Evolutionary conservation across 805 yeast genomes (phyloP).

Genomic region (Sugiyamaella chiloensis): DNA sequence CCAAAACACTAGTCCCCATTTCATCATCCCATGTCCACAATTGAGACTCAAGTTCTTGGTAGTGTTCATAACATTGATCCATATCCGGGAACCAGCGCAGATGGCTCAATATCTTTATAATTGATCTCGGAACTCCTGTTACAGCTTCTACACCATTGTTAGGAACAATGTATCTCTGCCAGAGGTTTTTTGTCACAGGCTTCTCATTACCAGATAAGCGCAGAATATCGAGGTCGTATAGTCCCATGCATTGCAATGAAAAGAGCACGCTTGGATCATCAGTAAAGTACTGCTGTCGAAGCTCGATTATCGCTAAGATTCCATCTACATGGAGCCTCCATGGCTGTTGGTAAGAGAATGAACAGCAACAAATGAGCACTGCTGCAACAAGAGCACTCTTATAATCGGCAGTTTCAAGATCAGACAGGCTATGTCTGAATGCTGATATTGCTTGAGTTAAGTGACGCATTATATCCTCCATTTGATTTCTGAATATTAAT

Average conservation of each 20-base stretch:
- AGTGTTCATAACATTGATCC: background rate
- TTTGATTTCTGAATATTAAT: background rate
- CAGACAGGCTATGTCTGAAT: background rate
- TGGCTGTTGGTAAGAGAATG: constrained; percentile 7
- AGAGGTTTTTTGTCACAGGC: constrained; percentile 6
- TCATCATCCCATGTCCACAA: constrained; percentile 6
- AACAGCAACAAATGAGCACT: constrained; percentile 3
- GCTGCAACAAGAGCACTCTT: constrained; percentile 2
- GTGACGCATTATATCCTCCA: constrained; percentile 2
- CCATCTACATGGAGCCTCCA: constrained; percentile 10
- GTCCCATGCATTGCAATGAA: constrained; percentile 5
- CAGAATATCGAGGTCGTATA: constrained; percentile 4
- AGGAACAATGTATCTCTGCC: constrained; percentile 5
- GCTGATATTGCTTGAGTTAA: background rate
- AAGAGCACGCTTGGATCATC: constrained; percentile 1
- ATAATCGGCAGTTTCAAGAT: background rate
- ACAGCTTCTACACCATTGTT: background rate
- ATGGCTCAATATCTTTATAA: constrained; percentile 2
- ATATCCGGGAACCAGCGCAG: constrained; percentile 6
- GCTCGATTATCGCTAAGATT: constrained; percentile 6
- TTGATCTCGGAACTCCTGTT: constrained; percentile 2
- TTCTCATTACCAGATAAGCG: background rate
- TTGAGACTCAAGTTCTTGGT: background rate
- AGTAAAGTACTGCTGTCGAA: background rate
- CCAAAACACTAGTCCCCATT: background rate